Conservation (phyloP, 2,329 filamentous ascomycete species). For the Didymella arachidicola region DNA sequence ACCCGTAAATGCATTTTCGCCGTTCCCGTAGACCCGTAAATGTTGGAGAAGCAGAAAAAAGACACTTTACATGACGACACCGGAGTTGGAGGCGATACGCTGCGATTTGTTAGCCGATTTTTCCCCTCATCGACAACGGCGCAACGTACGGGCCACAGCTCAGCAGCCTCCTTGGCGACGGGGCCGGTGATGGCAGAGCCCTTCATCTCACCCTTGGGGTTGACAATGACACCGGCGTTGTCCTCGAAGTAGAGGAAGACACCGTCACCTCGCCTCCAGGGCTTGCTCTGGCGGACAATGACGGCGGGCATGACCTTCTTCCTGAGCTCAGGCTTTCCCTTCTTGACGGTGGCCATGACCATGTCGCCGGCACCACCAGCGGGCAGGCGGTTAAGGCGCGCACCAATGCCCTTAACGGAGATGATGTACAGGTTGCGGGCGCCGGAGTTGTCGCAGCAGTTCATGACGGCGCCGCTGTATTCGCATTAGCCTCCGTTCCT, state of each 20-base stretch:
- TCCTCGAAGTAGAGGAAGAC: constrained; percentile 99
- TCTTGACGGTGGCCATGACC: constrained; percentile 99
- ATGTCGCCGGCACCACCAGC: constrained; percentile 99
- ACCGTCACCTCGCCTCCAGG: constrained; percentile 98
- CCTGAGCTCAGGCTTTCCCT: constrained; percentile 99
- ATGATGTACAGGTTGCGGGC: constrained; percentile 99
- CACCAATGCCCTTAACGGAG: constrained; percentile 98
- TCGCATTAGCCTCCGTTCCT: constrained; percentile 40
- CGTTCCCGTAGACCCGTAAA: constrained; percentile 51
- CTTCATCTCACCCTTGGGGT: constrained; percentile 99
- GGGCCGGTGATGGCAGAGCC: constrained; percentile 98
- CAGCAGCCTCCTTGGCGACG: constrained; percentile 99
- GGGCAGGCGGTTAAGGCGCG: constrained; percentile 95
- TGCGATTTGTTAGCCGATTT: constrained; percentile 53
- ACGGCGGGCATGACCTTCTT: constrained; percentile 99
- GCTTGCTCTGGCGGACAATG: constrained; percentile 98
- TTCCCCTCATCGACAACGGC: not conserved
- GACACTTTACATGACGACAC: constrained; percentile 94
- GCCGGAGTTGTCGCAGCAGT: constrained; percentile 99
- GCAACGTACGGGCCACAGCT: constrained; percentile 92
- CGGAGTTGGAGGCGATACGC: constrained; percentile 99
- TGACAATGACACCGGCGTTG: constrained; percentile 99
- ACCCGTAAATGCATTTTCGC: constrained; percentile 53
- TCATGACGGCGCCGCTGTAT: constrained; percentile 95
- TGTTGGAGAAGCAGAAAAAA: constrained; percentile 51